Percentiles rank a stretch among this genome's conserved stretches.
Evolutionary conservation across 2,329 filamentous ascomycete genomes (phyloP).

Genomic region (Aspergillus sp.): DNA sequence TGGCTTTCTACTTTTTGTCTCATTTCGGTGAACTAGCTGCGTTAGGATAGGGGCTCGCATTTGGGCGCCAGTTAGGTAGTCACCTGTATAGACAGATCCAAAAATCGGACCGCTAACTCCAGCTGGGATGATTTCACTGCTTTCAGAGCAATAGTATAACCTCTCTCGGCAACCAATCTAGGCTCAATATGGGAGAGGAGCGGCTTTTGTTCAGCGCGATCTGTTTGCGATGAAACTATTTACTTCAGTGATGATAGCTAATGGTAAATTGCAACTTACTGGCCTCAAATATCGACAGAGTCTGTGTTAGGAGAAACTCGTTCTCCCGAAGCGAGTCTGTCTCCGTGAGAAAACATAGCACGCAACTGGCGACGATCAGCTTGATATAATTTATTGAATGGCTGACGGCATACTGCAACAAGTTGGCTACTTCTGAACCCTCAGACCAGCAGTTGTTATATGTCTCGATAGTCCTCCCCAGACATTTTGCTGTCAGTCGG

Average conservation of each 20-base stretch:
- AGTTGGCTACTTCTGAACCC: constrained; percentile 59
- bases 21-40: constrained; percentile 38
- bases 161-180: not conserved
- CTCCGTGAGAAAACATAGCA: constrained; percentile 45
- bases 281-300: constrained; percentile 57
- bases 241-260: too few relatives aligned
- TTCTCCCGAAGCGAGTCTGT: constrained; percentile 34
- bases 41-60: not conserved
- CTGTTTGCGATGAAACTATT: not conserved
- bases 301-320: constrained; percentile 38
- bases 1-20: constrained; percentile 24
- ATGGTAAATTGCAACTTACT: constrained; percentile 31
- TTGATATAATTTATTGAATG: not conserved
- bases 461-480: constrained; percentile 61
- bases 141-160: not conserved
- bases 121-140: not conserved
- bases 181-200: not conserved
- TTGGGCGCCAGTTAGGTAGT: not conserved
- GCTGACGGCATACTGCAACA: constrained; percentile 57
- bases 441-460: constrained; percentile 49
- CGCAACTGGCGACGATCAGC: constrained; percentile 33
- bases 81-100: constrained; percentile 46
- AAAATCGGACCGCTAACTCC: constrained; percentile 43
- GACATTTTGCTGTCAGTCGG: constrained; percentile 55
- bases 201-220: not conserved